These are phyloP conservation scores for Acanthamoeba triangularis DNA, from an alignment of 208 protist species.

Conservation along the genomic window DNA sequence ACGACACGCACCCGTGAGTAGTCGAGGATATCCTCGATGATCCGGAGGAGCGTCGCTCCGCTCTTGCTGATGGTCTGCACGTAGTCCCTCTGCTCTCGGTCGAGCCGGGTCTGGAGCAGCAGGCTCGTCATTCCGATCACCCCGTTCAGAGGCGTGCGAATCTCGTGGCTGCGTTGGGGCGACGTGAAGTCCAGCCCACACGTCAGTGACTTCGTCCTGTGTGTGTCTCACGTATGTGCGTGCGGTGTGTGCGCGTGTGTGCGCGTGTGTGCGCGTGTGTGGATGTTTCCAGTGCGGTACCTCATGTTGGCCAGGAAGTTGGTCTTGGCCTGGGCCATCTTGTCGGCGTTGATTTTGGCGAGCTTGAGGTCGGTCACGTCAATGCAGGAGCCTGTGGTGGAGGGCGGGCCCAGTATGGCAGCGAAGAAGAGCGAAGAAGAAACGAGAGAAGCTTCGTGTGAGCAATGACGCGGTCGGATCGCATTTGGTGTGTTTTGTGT, in stretches of 20 bases:
- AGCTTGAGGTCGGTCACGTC: slow-evolving; percentile 37
- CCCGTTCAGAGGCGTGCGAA: slow-evolving; percentile 80
- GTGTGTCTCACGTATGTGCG: not conserved
- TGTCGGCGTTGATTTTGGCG: slow-evolving; percentile 54
- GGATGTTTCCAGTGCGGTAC: not conserved
- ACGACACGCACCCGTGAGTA: not conserved
- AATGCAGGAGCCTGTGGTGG: slow-evolving; percentile 31
- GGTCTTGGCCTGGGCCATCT: slow-evolving; percentile 6
- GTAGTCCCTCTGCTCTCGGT: slow-evolving; percentile 40
- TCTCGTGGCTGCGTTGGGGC: slow-evolving; percentile 84
- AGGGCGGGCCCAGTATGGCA: no score
- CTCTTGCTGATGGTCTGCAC: slow-evolving; percentile 24
- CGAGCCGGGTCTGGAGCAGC: slow-evolving; percentile 51
- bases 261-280: not conserved
- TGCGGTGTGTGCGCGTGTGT: no score
- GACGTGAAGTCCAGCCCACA: no score
- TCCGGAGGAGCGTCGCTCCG: not conserved
- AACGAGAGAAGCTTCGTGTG: no score
- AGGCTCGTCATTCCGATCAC: slow-evolving; percentile 80
- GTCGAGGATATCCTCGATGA: slow-evolving; percentile 48
- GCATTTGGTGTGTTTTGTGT: no score
- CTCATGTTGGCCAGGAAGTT: slow-evolving; percentile 74
- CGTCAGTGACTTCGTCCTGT: no score
- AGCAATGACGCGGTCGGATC: no score
- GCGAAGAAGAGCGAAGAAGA: no score